These are phyloP conservation scores for Debaryomyces fabryi DNA, from an alignment of 1,139 yeast genomes.

Conservation along the genomic window DNA sequence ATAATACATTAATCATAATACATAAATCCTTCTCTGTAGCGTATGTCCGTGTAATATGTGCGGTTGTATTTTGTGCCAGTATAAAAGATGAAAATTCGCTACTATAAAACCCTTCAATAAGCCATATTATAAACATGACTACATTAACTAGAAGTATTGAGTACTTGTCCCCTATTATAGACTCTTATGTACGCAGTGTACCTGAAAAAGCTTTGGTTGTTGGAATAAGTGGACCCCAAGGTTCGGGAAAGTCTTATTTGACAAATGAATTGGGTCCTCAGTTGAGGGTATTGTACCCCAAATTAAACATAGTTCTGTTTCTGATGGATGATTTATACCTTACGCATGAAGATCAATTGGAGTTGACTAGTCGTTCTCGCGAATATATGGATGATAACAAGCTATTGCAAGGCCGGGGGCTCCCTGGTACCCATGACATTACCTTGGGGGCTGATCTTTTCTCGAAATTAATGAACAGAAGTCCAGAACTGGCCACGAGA, in stretches of 20 bases:
- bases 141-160: constrained; percentile 22
- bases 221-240: constrained; percentile 89
- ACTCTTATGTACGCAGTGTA: constrained; percentile 17
- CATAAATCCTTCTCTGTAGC: not conserved
- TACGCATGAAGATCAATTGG: constrained; percentile 59
- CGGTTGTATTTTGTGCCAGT: not conserved
- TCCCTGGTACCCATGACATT: constrained; percentile 93
- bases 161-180: constrained; percentile 24
- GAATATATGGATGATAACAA: constrained; percentile 41
- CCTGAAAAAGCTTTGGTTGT: constrained; percentile 52
- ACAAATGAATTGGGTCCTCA: constrained; percentile 47
- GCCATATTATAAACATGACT: constrained; percentile 14
- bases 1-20: not conserved
- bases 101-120: not conserved
- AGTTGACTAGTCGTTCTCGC: constrained; percentile 38
- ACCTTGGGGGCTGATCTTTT: constrained; percentile 21
- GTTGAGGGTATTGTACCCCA: constrained; percentile 39
- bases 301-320: constrained; percentile 52
- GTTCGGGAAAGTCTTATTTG: constrained; percentile 84
- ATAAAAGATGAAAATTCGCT: not conserved
- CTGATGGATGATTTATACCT: constrained; percentile 90
- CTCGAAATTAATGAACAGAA: constrained; percentile 17
- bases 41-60: not conserved
- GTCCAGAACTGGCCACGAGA: constrained; percentile 7
- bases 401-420: constrained; percentile 76